Conservation (phyloP, 768 basidiomycete species). For the Podaxis sp. region DNA sequence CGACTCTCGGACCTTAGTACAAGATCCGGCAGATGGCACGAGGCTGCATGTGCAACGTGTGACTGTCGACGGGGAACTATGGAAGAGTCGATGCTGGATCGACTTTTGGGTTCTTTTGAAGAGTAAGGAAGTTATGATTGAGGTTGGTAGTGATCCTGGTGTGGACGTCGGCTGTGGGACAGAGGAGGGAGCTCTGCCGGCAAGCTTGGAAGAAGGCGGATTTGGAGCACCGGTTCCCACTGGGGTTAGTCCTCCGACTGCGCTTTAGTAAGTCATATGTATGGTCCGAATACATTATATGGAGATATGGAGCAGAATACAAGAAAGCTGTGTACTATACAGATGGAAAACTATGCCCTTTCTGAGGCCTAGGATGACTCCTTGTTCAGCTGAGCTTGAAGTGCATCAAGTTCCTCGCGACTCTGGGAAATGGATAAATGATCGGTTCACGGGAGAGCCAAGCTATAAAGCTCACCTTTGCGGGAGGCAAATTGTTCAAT, state of each 20-base stretch:
- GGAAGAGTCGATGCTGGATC: constrained; percentile 43
- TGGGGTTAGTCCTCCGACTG: background rate
- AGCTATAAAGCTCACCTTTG: constrained; percentile 38
- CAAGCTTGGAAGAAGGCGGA: constrained; percentile 40
- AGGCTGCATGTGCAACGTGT: constrained; percentile 44
- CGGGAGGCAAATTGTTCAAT: constrained; percentile 44
- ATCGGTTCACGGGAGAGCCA: background rate
- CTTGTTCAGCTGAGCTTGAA: constrained; percentile 6
- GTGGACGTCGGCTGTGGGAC: constrained; percentile 40
- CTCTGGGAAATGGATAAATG: constrained; percentile 33
- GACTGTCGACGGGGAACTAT: constrained; percentile 38
- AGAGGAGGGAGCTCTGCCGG: constrained; percentile 31
- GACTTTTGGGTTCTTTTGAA: constrained; percentile 43
- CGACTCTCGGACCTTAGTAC: constrained; percentile 34
- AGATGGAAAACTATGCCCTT: background rate
- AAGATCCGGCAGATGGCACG: constrained; percentile 39
- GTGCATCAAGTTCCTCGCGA: constrained; percentile 43
- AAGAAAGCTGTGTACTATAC: background rate
- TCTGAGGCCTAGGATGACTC: background rate
- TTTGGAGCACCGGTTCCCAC: constrained; percentile 29
- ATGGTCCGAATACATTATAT: background rate
- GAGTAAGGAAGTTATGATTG: constrained; percentile 44
- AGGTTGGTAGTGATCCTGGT: constrained; percentile 38
- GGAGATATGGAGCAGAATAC: background rate
- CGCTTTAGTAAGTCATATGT: background rate